Base-by-base conservation (phyloP, 306 rosid species). In the Corylus heterophylla region DNA sequence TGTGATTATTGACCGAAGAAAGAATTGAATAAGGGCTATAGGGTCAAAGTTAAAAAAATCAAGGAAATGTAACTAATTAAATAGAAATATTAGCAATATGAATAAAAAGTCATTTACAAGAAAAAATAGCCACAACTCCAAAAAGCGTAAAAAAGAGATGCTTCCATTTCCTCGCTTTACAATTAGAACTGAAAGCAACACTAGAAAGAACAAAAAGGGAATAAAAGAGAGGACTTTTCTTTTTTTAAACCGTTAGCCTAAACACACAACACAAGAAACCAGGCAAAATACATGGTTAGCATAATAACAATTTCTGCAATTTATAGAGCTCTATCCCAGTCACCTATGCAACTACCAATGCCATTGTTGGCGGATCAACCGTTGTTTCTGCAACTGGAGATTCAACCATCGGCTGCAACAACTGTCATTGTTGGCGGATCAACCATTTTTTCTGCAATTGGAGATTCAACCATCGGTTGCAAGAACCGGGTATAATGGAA, bases 401-500 rank as follows among this genome's bases (percentile, higher is more conserved):
- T 7, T 16, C 48, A 50, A 74, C 73, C 47, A 18, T 76, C 5
- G 83, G 89, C 45, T 80, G 86, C 66, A 79, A 78, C 69, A 88
- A 68, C 81, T 66, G 94, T 31, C 20, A 6, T 37, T 37, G 14
- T 13, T 17, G 4, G 71, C 8, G 17, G 12, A 67, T 39, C 71
- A 17, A 7, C 72, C 42, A 7, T 42, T 68, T 14, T 25, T 84
- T 85, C 90, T 63, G 82, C 79, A 42, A 67, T 74, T 0, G 82
- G 83, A 69, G 82, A 74, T 62, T 47, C 68, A 47, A 74, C 73
- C 47, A 18, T 76, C 5, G 83, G 89, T 35, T 79, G 86, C 67
- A 79, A 78, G 71, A 88, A 68, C 81, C 58, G 94, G 73, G 98
- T 93, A 85, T 89, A 93, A 87, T 90, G 90, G 80, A 96, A 86